Percentiles rank a stretch among this genome's conserved stretches.
phyloP scores from a whole-genome alignment of 495 filamentous ascomycete species.

The Opeltia flavorubescens region DNA sequence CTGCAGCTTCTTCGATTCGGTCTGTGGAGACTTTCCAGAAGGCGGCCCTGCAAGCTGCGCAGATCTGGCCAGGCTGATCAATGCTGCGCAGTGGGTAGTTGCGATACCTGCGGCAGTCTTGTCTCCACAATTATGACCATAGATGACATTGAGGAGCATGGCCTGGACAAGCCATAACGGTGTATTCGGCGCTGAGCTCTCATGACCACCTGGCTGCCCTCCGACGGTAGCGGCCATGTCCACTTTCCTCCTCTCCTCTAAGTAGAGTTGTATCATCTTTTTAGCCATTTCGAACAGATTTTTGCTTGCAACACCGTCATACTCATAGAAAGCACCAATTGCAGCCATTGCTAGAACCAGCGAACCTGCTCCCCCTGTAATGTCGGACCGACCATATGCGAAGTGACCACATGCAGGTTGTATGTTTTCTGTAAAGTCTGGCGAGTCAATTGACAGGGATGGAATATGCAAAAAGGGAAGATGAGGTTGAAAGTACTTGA shows the following conservation, averaged over 20 bases:
- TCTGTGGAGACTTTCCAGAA: background rate
- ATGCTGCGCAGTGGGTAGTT: conserved; percentile 74
- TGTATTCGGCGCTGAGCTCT: conserved; percentile 60
- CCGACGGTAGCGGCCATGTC: conserved; percentile 71
- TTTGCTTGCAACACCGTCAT: conserved; percentile 62
- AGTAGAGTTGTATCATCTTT: conserved; percentile 84
- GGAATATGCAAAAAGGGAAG: conserved; percentile 86
- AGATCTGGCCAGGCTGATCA: conserved; percentile 81
- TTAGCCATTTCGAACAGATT: conserved; percentile 87
- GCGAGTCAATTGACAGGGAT: conserved; percentile 78
- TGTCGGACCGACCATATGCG: conserved; percentile 44
- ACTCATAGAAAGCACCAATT: conserved; percentile 90
- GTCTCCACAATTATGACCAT: conserved; percentile 90
- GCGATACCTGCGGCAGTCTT: conserved; percentile 83
- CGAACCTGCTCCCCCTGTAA: conserved; percentile 73
- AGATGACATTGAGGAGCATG: conserved; percentile 93
- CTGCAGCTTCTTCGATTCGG: conserved; percentile 6
- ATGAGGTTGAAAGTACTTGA: conserved; percentile 91
- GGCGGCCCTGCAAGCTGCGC: conserved; percentile 55
- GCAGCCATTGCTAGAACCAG: conserved; percentile 91
- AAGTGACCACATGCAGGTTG: conserved; percentile 37
- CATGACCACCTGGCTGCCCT: conserved; percentile 41
- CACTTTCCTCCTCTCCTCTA: conserved; percentile 84
- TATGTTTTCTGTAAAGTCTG: conserved; percentile 47
- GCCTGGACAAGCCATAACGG: conserved; percentile 97